Evolutionary conservation across 805 yeast species (phyloP), one percentile per base, ranked within the genome.

Genomic region (Torulaspora indica): DNA sequence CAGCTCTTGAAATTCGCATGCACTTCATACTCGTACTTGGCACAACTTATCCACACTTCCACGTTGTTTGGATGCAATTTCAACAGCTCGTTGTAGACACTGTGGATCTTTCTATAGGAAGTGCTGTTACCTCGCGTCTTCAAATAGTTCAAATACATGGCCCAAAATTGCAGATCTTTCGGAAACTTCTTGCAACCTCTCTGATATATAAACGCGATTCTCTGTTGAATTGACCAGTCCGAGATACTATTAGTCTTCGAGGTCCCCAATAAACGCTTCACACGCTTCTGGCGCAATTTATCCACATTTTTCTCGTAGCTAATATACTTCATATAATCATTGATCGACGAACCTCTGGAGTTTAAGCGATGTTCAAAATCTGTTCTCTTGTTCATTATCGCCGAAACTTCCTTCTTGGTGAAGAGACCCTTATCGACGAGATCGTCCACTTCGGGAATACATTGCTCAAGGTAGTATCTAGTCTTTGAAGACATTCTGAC

Each of bases 1-100:
- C 97, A 90, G 36, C 95, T 90, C 59, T 83, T 81, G 35, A 95
- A 86, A 55, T 89, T 85, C 32, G 91, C 85, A 64, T 93, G 88
- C 23, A 77, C 77, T 55, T 91, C 96, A 57, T 86, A 82, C 67
- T 93, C 98, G 66, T 87, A 88, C 60, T 86, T 86, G 24, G 97
- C 96, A 18, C 96, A 97, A 57, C 87, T 78, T 34, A 93, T 78
- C 98, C 98, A 93, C 13, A 91, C 85, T 55, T 82, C 85, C 2
- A 88, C 77, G 58, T 90, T 85, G 34, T 85, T 76, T n/a, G 98
- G 98, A 61, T 93, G 98, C 51, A 89, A 68, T 64, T 82, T 87
- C 55, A 93, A 72, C 53, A 91, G 71, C 46, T 79, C 77, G 5
- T 90, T 81, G 63, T 89, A 87, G 6, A 87, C 80, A 51, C 79